phyloP scores from a whole-genome alignment of 208 protist genomes.

The Wallacemonas sp. region DNA sequence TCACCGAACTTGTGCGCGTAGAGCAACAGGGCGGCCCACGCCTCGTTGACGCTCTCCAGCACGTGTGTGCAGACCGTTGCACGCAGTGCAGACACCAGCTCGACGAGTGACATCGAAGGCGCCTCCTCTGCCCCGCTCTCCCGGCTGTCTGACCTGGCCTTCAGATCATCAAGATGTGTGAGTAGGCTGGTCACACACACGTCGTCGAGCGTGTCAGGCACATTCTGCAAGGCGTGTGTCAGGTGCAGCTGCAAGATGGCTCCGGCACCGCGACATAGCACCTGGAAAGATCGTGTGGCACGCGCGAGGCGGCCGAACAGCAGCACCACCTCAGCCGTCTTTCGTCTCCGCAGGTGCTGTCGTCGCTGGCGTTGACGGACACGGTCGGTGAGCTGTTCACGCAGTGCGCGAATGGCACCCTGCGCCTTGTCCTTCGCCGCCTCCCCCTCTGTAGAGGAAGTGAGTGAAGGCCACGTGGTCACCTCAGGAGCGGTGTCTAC shows the following conservation, averaged over 20 bases:
- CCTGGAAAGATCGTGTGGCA: constrained; percentile 31
- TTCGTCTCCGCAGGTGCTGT: background rate
- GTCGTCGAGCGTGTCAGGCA: background rate
- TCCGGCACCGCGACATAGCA: constrained; percentile 22
- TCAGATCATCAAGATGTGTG: background rate
- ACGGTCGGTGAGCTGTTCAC: too few relatives aligned
- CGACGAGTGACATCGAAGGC: too few relatives aligned
- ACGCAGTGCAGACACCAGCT: too few relatives aligned
- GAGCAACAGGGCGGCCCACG: constrained; percentile 3
- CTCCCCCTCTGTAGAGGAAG: too few relatives aligned
- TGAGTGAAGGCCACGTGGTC: too few relatives aligned
- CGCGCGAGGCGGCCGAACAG: constrained; percentile 20
- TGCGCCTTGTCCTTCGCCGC: background rate
- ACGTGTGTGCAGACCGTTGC: background rate
- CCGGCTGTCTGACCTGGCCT: too few relatives aligned
- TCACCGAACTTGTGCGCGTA: constrained; percentile 7
- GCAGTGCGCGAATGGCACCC: too few relatives aligned
- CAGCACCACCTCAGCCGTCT: background rate
- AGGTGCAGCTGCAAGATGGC: constrained; percentile 17
- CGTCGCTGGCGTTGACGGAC: too few relatives aligned
- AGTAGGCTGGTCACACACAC: background rate
- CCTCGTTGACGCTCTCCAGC: background rate
- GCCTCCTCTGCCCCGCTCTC: too few relatives aligned
- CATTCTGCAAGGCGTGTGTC: background rate
- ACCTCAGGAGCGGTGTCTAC: too few relatives aligned